phyloP scores from a whole-genome alignment of 306 rosid genomes.

The Castanea sativa region DNA sequence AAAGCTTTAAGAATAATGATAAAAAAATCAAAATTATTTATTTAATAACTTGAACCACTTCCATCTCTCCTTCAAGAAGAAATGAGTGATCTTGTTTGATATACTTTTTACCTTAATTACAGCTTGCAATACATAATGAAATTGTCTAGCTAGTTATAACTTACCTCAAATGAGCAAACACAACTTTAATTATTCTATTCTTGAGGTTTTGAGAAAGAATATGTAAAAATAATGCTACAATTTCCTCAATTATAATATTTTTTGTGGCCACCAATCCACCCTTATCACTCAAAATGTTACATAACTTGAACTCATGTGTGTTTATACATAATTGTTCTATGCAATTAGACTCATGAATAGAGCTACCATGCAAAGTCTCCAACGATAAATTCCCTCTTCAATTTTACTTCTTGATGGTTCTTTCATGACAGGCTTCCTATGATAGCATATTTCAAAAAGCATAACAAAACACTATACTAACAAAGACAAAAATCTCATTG shows the following conservation, averaged over 20 bases:
- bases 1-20: not conserved
- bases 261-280: not conserved
- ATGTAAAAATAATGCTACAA: not conserved
- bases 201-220: not conserved
- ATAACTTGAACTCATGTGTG: not conserved
- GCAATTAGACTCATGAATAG: not conserved
- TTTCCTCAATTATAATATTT: not conserved
- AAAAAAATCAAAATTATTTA: too few relatives aligned
- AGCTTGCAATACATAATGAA: not conserved
- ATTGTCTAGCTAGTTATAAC: not conserved
- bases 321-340: not conserved
- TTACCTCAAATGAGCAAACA: not conserved
- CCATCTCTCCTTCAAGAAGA: not conserved
- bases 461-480: too few relatives aligned
- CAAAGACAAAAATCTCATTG: too few relatives aligned
- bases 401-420: not conserved
- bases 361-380: not conserved
- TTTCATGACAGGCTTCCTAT: not conserved
- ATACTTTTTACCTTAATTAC: not conserved
- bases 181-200: not conserved
- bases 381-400: not conserved
- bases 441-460: too few relatives aligned
- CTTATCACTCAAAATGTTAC: not conserved
- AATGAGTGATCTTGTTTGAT: not conserved
- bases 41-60: not conserved